phyloP scores from a whole-genome alignment of 345 rosid genomes.

The Heritiera fomes region DNA sequence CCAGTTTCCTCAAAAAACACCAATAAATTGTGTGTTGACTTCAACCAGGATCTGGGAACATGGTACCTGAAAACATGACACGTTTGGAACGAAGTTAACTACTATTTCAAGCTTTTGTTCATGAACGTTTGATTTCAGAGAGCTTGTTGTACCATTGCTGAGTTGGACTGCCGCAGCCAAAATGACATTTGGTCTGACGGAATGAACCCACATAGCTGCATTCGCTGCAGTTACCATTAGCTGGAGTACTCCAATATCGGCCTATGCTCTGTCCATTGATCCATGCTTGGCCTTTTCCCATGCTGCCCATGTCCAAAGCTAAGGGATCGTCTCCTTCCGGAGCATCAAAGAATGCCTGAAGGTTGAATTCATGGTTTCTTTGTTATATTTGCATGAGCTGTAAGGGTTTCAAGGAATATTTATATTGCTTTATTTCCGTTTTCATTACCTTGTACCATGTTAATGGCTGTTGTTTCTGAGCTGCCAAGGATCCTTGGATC shows the following conservation, averaged over 20 bases:
- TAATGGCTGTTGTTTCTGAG: slow-evolving; percentile 47
- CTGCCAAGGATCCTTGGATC: slow-evolving; percentile 44
- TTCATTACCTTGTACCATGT: slow-evolving; percentile 79
- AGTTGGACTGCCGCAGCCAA: slow-evolving; percentile 55
- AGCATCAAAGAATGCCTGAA: slow-evolving; percentile 72
- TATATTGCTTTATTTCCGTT: background rate
- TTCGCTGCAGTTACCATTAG: slow-evolving; percentile 57
- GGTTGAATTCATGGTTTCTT: too few relatives aligned
- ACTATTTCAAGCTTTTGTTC: background rate
- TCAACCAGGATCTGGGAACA: slow-evolving; percentile 64
- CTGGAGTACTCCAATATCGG: slow-evolving; percentile 78
- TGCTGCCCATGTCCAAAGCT: slow-evolving; percentile 80
- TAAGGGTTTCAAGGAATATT: background rate
- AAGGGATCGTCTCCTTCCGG: slow-evolving; percentile 77
- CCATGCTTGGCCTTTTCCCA: slow-evolving; percentile 99
- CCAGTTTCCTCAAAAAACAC: slow-evolving; percentile 61
- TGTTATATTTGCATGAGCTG: background rate
- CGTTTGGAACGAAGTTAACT: background rate
- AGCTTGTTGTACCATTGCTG: slow-evolving; percentile 49
- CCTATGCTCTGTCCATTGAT: slow-evolving; percentile 86
- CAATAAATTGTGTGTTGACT: slow-evolving; percentile 42
- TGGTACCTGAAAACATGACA: slow-evolving; percentile 53
- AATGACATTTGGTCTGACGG: slow-evolving; percentile 67
- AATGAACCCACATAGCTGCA: slow-evolving; percentile 74
- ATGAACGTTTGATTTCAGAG: background rate